A percentile compares a stretch with the other conserved stretches of the same genome.
These are phyloP conservation scores for Calonectria hawksworthii DNA, from an alignment of 2,329 filamentous ascomycete species.

Conservation along the genomic window DNA sequence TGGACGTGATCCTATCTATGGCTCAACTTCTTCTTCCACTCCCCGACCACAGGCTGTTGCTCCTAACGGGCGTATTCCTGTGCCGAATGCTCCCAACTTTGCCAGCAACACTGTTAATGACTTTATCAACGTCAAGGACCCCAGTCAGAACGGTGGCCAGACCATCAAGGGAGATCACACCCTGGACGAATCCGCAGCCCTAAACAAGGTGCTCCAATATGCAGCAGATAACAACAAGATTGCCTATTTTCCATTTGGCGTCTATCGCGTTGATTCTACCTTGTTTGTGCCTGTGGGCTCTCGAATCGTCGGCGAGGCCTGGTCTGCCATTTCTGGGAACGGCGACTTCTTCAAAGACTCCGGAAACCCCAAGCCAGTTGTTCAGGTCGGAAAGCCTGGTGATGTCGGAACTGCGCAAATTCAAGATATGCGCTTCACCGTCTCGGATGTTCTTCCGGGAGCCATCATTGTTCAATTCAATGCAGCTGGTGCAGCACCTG, in stretches of 20 bases:
- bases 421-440: background rate
- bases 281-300: background rate
- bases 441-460: background rate
- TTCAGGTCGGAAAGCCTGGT: background rate
- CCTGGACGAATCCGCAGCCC: background rate
- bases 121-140: background rate
- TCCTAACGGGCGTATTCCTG: background rate
- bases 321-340: background rate
- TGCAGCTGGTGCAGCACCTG: background rate
- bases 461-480: slow-evolving; percentile 3
- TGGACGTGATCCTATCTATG: background rate
- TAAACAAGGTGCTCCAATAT: background rate
- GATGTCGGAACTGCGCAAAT: background rate
- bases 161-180: background rate
- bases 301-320: background rate
- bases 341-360: background rate
- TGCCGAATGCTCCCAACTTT: background rate
- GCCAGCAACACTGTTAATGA: background rate
- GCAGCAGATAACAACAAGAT: background rate
- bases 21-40: background rate
- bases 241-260: background rate
- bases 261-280: background rate
- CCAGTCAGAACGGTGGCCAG: background rate
- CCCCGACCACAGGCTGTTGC: background rate
- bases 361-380: background rate